Evolutionary conservation across 73 alveolate genomes (phyloP).

Genomic region (Stentor roeselii): DNA sequence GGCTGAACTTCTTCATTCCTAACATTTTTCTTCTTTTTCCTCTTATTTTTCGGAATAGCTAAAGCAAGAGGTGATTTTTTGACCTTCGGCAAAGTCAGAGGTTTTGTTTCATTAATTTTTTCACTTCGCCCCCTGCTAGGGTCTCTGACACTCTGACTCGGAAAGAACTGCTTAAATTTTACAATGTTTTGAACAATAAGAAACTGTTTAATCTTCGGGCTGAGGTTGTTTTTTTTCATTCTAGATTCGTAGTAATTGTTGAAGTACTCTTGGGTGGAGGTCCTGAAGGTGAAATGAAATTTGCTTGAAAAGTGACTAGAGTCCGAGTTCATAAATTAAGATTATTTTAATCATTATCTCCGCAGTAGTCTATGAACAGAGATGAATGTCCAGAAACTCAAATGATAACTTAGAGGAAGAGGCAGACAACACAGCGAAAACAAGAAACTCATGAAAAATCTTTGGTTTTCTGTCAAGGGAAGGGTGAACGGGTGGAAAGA

Average conservation of each 20-base stretch:
- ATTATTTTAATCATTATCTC: neutral
- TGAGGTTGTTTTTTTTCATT: neutral
- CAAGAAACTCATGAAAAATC: neutral
- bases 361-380: neutral
- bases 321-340: too few relatives aligned
- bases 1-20: neutral
- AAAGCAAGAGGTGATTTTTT: neutral
- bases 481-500: neutral
- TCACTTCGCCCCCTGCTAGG: neutral
- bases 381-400: neutral
- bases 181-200: too few relatives aligned
- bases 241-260: too few relatives aligned
- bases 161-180: neutral
- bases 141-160: neutral
- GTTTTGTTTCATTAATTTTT: neutral
- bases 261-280: neutral
- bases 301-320: neutral
- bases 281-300: neutral
- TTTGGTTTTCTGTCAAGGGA: neutral
- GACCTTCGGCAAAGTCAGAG: neutral
- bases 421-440: neutral
- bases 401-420: neutral
- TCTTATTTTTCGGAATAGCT: neutral
- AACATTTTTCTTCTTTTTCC: too few relatives aligned
- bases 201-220: neutral